phyloP scores from a whole-genome alignment of 1,284 basidiomycete species.

The Tremellales sp. region DNA sequence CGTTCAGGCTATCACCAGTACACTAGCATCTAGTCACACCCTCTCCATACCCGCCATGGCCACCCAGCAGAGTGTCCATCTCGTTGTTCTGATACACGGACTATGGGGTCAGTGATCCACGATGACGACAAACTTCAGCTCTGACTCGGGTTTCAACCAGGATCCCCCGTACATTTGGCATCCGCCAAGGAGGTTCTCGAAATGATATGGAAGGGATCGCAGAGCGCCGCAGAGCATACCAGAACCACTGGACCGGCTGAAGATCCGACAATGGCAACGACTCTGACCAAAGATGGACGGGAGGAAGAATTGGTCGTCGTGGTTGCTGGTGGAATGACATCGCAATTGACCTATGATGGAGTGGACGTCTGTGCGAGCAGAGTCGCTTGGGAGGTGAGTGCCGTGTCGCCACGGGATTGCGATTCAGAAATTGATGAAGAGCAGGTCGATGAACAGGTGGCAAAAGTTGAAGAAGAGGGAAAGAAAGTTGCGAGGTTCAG shows the following conservation, averaged over 20 bases:
- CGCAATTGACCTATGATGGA: conserved; percentile 45
- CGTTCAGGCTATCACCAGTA: no score
- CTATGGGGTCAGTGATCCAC: conserved; percentile 39
- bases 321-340: conserved; percentile 42
- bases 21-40: no score
- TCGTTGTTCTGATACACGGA: conserved; percentile 47
- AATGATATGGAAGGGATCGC: conserved; percentile 15
- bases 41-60: not conserved
- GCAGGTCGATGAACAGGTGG: conserved; percentile 38
- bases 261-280: conserved; percentile 18
- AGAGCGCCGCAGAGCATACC: not conserved
- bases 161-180: conserved; percentile 36
- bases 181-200: conserved; percentile 37
- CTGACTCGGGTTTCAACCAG: conserved; percentile 13
- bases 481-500: conserved; percentile 36
- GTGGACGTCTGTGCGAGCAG: conserved; percentile 46
- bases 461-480: conserved; percentile 28
- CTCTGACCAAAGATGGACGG: not conserved
- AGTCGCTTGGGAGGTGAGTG: conserved; percentile 42
- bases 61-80: conserved; percentile 27
- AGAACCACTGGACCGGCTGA: conserved; percentile 12
- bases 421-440: not conserved
- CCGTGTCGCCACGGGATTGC: not conserved
- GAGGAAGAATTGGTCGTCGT: conserved; percentile 36
- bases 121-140: not conserved